Base-by-base conservation (phyloP, 306 rosid species). In the Castanea crenata region DNA sequence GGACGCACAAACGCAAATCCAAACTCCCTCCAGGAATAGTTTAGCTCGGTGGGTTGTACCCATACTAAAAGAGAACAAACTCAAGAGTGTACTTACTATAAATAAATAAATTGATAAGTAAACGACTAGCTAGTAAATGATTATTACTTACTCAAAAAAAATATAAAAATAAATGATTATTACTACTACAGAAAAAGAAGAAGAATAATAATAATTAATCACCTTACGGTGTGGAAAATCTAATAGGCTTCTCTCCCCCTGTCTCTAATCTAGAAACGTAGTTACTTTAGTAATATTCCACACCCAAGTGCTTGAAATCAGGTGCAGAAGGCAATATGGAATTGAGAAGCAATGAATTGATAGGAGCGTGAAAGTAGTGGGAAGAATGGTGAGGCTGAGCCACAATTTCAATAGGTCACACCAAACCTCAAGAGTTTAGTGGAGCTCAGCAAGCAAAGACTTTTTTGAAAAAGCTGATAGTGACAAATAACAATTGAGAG, bases 301-400 rank as follows among this genome's bases (percentile, higher is more conserved):
- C 54, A 13, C 29, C 29, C 38, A 68, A 19, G 25, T 9, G 1
- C n/a, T 1, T 18, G 72, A 67, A 35, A 32, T 34, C 49, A 18
- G 46, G 32, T 11, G 5, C 27, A 4, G 18, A 41, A 74, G 23
- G 65, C 74, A 51, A 1, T 29, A 78, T 5, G 51, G 52, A 14
- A 68, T 74, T 10, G 51, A 23, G 23, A 68, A 35, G 54, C 16
- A 68, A 19, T 14, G 13, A 19, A 19, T 1, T 34, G 35, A 67
- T 8, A 19, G 72, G 20, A 68, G 72, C 29, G 4, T 35, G 59
- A 52, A 38, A 15, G 20, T 3, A 61, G 73, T 68, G 69, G 64
- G 79, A 82, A 82, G 38, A 69, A 25, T 38, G 79, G 15, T 69
- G 15, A 58, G 78, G 25, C 25, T 16, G 27, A 62, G 74, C 46